Evolutionary conservation across 2,329 filamentous ascomycete genomes (phyloP).

Genomic region (Rasamsonia emersonii): DNA sequence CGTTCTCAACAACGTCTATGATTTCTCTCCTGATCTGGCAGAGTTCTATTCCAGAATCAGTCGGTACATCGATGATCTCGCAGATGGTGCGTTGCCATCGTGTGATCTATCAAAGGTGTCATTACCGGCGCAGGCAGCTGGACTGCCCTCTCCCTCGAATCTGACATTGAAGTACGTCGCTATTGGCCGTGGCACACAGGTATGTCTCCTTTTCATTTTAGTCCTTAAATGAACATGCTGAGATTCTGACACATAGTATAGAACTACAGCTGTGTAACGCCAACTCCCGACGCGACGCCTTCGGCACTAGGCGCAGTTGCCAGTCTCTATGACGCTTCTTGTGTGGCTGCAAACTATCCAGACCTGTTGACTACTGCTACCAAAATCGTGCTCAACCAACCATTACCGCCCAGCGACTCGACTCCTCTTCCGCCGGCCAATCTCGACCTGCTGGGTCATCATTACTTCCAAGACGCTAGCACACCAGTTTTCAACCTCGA

Average conservation of each 20-base stretch:
- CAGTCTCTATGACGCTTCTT: slow-evolving; percentile 79
- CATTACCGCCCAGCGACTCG: slow-evolving; percentile 37
- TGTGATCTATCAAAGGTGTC: slow-evolving; percentile 27
- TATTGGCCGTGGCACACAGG: slow-evolving; percentile 69
- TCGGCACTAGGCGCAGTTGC: slow-evolving; percentile 65
- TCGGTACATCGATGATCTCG: slow-evolving; percentile 26
- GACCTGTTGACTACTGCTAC: slow-evolving; percentile 58
- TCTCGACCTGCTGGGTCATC: slow-evolving; percentile 61
- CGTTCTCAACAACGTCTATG: slow-evolving; percentile 23
- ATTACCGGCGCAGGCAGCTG: slow-evolving; percentile 43
- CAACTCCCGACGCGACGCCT: slow-evolving; percentile 54
- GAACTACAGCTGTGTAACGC: slow-evolving; percentile 78
- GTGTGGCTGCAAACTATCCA: slow-evolving; percentile 62
- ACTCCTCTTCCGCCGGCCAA: slow-evolving; percentile 44
- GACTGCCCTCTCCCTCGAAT: slow-evolving; percentile 53
- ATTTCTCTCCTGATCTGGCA: slow-evolving; percentile 32
- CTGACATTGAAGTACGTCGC: slow-evolving; percentile 66
- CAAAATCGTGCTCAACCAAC: slow-evolving; percentile 58
- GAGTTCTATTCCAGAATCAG: slow-evolving; percentile 33
- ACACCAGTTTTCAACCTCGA: slow-evolving; percentile 76
- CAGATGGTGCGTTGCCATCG: slow-evolving; percentile 11
- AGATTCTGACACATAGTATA: slow-evolving; percentile 46
- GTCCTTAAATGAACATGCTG: slow-evolving; percentile 8
- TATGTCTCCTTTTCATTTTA: slow-evolving; percentile 16
- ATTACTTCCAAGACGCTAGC: slow-evolving; percentile 66